phyloP scores from a whole-genome alignment of 768 basidiomycete species.

The Leccinellum rugosiceps region DNA sequence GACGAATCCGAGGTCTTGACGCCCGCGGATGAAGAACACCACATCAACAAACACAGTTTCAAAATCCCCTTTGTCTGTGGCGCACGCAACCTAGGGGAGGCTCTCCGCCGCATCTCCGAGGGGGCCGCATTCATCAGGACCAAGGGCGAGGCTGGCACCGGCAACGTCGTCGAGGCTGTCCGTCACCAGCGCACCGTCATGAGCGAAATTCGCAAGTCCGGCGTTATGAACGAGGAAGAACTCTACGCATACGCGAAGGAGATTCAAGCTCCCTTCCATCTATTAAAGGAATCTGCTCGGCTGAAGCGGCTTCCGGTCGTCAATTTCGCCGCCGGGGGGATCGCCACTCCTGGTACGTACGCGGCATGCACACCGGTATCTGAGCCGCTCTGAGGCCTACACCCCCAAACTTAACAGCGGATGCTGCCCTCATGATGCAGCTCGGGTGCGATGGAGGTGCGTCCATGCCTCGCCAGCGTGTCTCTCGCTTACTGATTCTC shows the following conservation, averaged over 20 bases:
- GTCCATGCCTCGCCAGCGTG: slow-evolving; percentile 21
- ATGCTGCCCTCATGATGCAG: slow-evolving; percentile 99
- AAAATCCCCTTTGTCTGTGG: slow-evolving; percentile 97
- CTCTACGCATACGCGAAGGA: slow-evolving; percentile 92
- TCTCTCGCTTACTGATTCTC: not conserved
- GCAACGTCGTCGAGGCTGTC: slow-evolving; percentile 92
- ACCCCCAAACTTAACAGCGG: slow-evolving; percentile 46
- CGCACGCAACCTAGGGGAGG: slow-evolving; percentile 92
- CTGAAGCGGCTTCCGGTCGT: slow-evolving; percentile 92
- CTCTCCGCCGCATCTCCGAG: slow-evolving; percentile 92
- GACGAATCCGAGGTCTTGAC: slow-evolving; percentile 95
- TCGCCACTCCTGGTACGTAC: slow-evolving; percentile 79
- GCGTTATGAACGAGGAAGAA: slow-evolving; percentile 92
- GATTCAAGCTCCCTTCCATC: slow-evolving; percentile 88
- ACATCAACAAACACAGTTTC: slow-evolving; percentile 95
- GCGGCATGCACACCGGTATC: not conserved
- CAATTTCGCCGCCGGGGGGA: slow-evolving; percentile 93
- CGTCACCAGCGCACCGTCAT: slow-evolving; percentile 84
- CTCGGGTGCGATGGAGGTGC: slow-evolving; percentile 93
- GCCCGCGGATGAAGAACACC: slow-evolving; percentile 92
- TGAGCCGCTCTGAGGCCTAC: not conserved
- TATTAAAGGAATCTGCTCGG: slow-evolving; percentile 94
- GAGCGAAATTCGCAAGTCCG: slow-evolving; percentile 80
- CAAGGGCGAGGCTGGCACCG: slow-evolving; percentile 90
- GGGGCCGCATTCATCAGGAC: slow-evolving; percentile 99